Percentiles rank a stretch among this genome's conserved stretches.
These are phyloP conservation scores for Cyclocybe cylindracea DNA, from an alignment of 768 basidiomycete species.

Conservation along the genomic window DNA sequence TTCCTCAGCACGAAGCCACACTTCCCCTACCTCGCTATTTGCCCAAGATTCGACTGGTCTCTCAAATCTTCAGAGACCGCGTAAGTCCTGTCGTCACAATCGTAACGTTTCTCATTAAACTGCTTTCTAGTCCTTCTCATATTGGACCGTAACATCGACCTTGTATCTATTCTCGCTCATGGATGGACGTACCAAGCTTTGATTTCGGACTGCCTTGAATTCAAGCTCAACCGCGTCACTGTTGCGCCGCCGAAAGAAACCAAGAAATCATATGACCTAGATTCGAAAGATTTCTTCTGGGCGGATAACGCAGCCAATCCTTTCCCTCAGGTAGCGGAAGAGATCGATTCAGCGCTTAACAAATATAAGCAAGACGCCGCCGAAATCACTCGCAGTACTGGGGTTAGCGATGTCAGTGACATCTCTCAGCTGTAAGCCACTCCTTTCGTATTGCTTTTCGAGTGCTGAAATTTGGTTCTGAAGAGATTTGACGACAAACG, in stretches of 20 bases:
- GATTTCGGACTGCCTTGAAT: constrained; percentile 95
- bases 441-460: neutral
- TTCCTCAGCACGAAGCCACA: constrained; percentile 63
- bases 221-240: constrained; percentile 93
- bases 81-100: constrained; percentile 43
- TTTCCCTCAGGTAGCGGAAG: constrained; percentile 98
- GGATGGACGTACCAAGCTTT: constrained; percentile 99
- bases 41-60: constrained; percentile 80
- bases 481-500: constrained; percentile 91
- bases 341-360: constrained; percentile 90
- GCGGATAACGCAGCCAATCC: constrained; percentile 93
- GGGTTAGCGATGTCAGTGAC: constrained; percentile 94
- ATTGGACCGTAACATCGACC: constrained; percentile 91
- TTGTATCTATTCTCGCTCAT: constrained; percentile 91
- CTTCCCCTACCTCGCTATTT: constrained; percentile 62
- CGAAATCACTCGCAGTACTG: constrained; percentile 94
- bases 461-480: neutral
- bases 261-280: constrained; percentile 90
- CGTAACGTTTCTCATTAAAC: constrained; percentile 10
- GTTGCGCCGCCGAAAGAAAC: constrained; percentile 68
- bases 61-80: constrained; percentile 83
- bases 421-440: constrained; percentile 83
- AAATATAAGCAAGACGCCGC: constrained; percentile 95
- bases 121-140: constrained; percentile 79
- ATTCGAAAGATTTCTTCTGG: constrained; percentile 99